phyloP scores from a whole-genome alignment of 2,329 filamentous ascomycete species.

The Diplodia sapinea region DNA sequence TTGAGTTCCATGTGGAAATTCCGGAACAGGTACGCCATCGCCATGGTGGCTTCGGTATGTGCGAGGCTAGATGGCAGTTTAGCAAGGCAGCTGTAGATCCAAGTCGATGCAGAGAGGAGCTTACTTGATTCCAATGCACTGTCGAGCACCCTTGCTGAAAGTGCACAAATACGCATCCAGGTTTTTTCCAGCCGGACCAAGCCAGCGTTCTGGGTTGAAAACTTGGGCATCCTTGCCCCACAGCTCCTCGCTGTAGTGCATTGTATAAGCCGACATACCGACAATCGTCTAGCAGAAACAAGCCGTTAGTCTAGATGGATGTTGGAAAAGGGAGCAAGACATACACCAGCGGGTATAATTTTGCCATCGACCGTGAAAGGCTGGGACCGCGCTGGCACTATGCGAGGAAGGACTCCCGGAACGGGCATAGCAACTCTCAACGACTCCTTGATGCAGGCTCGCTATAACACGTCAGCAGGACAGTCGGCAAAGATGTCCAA shows the following conservation, averaged over 20 bases:
- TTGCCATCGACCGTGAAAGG: slow-evolving; percentile 1
- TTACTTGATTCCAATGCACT: slow-evolving; percentile 5
- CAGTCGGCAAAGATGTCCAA: too few relatives aligned
- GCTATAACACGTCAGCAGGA: not conserved
- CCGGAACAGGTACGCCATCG: slow-evolving; percentile 1
- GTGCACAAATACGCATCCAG: not conserved
- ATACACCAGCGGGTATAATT: not conserved
- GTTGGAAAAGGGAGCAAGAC: not conserved
- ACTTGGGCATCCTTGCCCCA: not conserved
- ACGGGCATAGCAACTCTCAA: slow-evolving; percentile 7
- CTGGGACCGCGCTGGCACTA: not conserved
- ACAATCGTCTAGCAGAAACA: not conserved
- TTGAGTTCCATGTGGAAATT: not conserved
- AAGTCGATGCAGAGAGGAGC: not conserved
- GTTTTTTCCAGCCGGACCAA: not conserved
- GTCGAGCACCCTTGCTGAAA: not conserved
- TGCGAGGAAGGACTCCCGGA: not conserved
- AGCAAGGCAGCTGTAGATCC: too few relatives aligned
- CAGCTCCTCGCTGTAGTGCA: slow-evolving; percentile 4
- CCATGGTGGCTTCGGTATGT: not conserved
- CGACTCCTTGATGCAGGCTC: not conserved
- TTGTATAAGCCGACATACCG: slow-evolving; percentile 9
- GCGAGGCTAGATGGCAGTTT: not conserved
- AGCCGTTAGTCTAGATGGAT: not conserved
- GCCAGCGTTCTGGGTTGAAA: slow-evolving; percentile 10